These are phyloP conservation scores for Pulveroboletus sp. DNA, from an alignment of 768 basidiomycete genomes.

Conservation along the genomic window DNA sequence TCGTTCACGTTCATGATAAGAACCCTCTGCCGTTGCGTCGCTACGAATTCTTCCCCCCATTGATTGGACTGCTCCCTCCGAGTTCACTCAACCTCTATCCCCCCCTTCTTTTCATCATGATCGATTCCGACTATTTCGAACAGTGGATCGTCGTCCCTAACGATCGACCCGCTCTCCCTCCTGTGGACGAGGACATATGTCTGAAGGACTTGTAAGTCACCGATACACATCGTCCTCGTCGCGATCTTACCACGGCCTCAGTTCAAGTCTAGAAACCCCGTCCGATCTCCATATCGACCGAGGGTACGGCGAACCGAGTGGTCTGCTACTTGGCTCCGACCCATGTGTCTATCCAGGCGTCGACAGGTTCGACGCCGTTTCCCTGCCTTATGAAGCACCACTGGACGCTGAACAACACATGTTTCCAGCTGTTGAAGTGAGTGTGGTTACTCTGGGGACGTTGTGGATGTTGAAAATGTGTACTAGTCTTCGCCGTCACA, in stretches of 20 bases:
- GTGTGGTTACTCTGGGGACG: background rate
- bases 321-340: constrained; percentile 11
- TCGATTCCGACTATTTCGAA: background rate
- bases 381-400: background rate
- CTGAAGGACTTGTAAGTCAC: constrained; percentile 20
- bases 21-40: constrained; percentile 19
- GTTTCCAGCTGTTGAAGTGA: constrained; percentile 3
- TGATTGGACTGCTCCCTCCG: background rate
- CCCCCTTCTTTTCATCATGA: constrained; percentile 6
- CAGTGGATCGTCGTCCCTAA: constrained; percentile 17
- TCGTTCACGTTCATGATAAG: constrained; percentile 25
- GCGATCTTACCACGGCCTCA: constrained; percentile 9
- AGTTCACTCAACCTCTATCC: background rate
- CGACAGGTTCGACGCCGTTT: background rate
- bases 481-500: background rate
- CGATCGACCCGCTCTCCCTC: constrained; percentile 13
- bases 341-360: background rate
- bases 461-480: background rate
- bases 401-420: background rate
- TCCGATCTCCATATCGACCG: background rate
- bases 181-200: constrained; percentile 21
- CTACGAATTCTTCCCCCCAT: constrained; percentile 5
- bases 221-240: background rate
- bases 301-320: constrained; percentile 1
- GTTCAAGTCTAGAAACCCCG: background rate